Base-by-base conservation (phyloP, 2,329 filamentous ascomycete genomes). In the Claviceps sp. region DNA sequence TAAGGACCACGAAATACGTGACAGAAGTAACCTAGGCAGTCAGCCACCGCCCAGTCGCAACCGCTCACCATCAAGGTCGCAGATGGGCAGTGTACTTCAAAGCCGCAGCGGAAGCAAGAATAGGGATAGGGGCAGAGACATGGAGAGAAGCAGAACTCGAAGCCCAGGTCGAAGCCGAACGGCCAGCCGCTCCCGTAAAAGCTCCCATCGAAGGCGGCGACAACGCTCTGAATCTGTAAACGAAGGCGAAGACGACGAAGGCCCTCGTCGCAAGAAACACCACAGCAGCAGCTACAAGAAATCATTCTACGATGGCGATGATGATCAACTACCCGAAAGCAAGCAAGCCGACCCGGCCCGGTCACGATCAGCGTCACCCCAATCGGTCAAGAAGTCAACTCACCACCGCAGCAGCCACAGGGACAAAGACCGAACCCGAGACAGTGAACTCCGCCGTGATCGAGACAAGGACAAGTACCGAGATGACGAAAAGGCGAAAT, bases 311-410 rank as follows among this genome's bases (percentile, higher is more conserved):
- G 68, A 69, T 16, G 73, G 76, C 47, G 75, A 76, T 17, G 70
- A 73, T 56, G 48, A 60, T n/a, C 65, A 65, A 40, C 57, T 68
- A 44, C 65, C 57, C 52, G 64, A 68, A 57, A 68, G 73, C 47
- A 71, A 72, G 56, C 61, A 73, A 57, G 69, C 71, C 13, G 76
- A 81, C 47, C 75, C 77, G 49, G 81, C 82, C 47, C 75, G 77
- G 49, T 81, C 82, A 0, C 75, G 84, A 53, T 87, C 85, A 5
- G 74, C 75, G 5, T 88, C 86, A 2, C 78, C 77, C 1, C 78
- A 80, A 13, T 74, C 76, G 10, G 74, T 74, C 40, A 79, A 75
- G 56, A 68, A 75, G 51, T 75, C 78, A 6, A 73, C 74, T 48
- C 78, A 82, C 59, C 78, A 34, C 10, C 30, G 30, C 30, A 34